Evolutionary conservation across 768 basidiomycete genomes (phyloP).

Genomic region (Rickenella mellea): DNA sequence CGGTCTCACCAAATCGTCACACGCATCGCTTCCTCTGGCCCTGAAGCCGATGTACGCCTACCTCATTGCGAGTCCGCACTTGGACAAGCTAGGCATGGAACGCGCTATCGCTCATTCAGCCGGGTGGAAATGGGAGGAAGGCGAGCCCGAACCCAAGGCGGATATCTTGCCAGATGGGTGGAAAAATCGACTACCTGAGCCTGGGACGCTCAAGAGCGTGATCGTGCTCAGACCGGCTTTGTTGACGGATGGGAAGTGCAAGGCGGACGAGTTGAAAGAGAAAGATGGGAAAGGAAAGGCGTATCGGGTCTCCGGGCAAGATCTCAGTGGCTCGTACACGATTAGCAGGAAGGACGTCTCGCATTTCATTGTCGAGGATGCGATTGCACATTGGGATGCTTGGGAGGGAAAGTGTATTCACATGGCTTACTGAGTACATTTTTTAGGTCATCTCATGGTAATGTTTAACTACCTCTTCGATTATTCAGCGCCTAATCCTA

Average conservation of each 20-base stretch:
- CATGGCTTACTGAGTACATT: constrained; percentile 40
- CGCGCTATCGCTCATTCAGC: constrained; percentile 35
- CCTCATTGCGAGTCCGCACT: constrained; percentile 36
- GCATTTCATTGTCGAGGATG: constrained; percentile 48
- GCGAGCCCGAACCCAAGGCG: constrained; percentile 25
- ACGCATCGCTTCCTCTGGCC: constrained; percentile 33
- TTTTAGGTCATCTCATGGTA: no score
- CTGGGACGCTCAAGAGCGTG: constrained; percentile 33
- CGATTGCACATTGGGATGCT: constrained; percentile 38
- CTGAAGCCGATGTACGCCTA: constrained; percentile 41
- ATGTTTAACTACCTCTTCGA: no score
- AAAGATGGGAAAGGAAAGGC: constrained; percentile 16
- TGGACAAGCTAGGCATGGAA: constrained; percentile 56
- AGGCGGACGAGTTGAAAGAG: constrained; percentile 26
- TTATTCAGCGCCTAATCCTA: no score
- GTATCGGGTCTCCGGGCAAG: constrained; percentile 35
- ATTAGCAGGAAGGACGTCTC: constrained; percentile 56
- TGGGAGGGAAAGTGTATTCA: constrained; percentile 42
- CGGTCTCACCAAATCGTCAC: constrained; percentile 40
- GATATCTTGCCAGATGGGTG: constrained; percentile 38
- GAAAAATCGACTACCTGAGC: no score
- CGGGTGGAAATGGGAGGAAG: constrained; percentile 40
- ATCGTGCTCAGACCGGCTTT: constrained; percentile 49
- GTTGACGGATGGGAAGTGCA: constrained; percentile 47
- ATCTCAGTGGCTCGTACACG: constrained; percentile 34